These are phyloP conservation scores for Pholiota conissans DNA, from an alignment of 768 basidiomycete genomes.

Conservation along the genomic window DNA sequence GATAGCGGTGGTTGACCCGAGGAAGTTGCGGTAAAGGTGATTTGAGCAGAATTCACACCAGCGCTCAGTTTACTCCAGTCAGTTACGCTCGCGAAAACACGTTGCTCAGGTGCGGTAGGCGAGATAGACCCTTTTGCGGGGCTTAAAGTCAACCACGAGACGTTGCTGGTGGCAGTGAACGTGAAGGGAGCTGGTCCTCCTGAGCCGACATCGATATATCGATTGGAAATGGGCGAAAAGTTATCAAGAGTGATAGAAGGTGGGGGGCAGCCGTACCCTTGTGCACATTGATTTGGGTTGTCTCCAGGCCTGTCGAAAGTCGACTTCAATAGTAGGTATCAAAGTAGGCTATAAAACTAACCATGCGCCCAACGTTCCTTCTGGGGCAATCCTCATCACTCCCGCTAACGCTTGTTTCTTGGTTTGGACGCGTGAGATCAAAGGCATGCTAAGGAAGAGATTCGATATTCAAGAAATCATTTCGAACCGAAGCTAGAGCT, in stretches of 20 bases:
- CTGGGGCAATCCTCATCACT: constrained; percentile 63
- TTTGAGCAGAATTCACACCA: constrained; percentile 34
- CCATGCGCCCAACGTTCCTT: constrained; percentile 64
- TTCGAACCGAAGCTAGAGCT: neutral
- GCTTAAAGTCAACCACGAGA: constrained; percentile 53
- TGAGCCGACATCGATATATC: constrained; percentile 62
- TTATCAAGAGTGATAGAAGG: constrained; percentile 56
- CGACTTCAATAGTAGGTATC: too few relatives aligned
- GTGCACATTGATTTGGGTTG: constrained; percentile 56
- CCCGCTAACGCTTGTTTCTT: constrained; percentile 60
- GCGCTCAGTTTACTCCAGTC: constrained; percentile 55
- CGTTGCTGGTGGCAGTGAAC: constrained; percentile 50
- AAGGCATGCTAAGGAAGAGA: constrained; percentile 43
- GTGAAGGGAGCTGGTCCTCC: constrained; percentile 60
- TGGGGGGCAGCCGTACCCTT: constrained; percentile 46
- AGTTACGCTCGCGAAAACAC: constrained; percentile 51
- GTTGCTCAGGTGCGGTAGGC: constrained; percentile 44
- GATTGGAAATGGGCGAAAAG: constrained; percentile 51
- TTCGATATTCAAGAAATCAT: neutral
- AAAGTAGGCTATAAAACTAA: constrained; percentile 23
- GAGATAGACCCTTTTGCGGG: constrained; percentile 49
- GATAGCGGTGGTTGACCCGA: constrained; percentile 34
- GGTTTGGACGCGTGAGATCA: constrained; percentile 48
- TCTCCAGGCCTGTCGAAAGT: constrained; percentile 59
- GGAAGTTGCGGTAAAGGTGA: constrained; percentile 50